Base-by-base conservation (phyloP, 75 land plant genomes). In the Ceratopteris richardii region DNA sequence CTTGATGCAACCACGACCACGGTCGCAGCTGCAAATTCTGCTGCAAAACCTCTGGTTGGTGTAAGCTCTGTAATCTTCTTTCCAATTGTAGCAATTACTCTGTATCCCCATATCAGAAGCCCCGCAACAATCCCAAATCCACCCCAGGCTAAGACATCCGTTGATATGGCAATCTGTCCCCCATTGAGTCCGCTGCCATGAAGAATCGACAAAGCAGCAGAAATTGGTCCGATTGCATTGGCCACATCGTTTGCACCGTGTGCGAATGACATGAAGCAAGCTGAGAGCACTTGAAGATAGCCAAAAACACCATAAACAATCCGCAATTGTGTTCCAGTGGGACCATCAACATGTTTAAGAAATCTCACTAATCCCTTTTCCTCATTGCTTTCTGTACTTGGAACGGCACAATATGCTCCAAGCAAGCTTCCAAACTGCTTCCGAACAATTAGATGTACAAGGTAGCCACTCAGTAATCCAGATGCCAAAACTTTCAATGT, bases 231-330 rank as follows among this genome's bases (percentile, higher is more conserved):
- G 26, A 94, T 94, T 22, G 98, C 98, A 65, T 94, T 94, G 17
- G 98, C 88, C 11, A 94, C 98, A 60, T 94, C 98, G 50, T 90
- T 94, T 23, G 96, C 98, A 0, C 96, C 98, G 41, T 94, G 98
- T 1, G 98, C 98, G 63, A 94, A 94, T n/a, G 98, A 94, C 96
- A 94, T 94, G 73, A 94, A 94, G 63, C 98, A 94, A 20, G 98
- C 96, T 18, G 98, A 94, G 0, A 94, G 60, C 1, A 94, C 81
- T 60, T 94, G 96, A 71, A 94, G 77, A 66, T 90, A 90, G 19
- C 96, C 98, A 68, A 94, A 94, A 10, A 94, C 82, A 5, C 96
- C 80, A 64, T 94, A 90, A 1, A 90, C 91, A 39, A 94, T 79
- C 62, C 81, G 76, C 31, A 94, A 59, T 66, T 94, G 82, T 17